phyloP scores from a whole-genome alignment of 2,329 filamentous ascomycete species.

The Didymella glomerata region DNA sequence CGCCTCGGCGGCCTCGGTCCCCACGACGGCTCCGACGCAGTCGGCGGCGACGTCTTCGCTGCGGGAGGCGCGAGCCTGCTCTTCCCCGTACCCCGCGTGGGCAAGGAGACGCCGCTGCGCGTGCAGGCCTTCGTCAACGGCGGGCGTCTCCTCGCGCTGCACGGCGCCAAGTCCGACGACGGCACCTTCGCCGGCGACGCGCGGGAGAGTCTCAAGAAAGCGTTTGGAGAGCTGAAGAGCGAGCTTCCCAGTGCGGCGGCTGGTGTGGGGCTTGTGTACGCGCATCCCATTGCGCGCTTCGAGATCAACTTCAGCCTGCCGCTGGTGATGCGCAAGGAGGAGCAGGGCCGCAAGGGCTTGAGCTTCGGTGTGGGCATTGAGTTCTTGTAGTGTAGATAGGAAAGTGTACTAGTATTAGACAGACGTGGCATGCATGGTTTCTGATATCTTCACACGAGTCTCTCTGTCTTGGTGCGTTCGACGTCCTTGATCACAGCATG shows the following conservation, averaged over 20 bases:
- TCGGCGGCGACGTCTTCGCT: constrained; percentile 91
- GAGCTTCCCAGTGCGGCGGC: constrained; percentile 86
- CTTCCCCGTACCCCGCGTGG: constrained; percentile 81
- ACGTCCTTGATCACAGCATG: too few relatives aligned
- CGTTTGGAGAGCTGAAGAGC: constrained; percentile 68
- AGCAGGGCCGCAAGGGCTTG: constrained; percentile 88
- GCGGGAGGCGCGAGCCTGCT: constrained; percentile 88
- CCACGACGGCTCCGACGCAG: constrained; percentile 82
- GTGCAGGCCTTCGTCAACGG: constrained; percentile 92
- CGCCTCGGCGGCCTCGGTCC: constrained; percentile 88
- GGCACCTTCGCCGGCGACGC: constrained; percentile 55
- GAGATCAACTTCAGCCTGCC: constrained; percentile 96
- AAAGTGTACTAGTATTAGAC: constrained; percentile 23
- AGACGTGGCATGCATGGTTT: constrained; percentile 6
- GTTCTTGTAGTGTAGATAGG: constrained; percentile 72
- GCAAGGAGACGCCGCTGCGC: constrained; percentile 82
- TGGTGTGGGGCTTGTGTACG: constrained; percentile 91
- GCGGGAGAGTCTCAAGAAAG: constrained; percentile 47
- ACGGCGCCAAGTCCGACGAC: constrained; percentile 55
- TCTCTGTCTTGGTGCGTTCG: too few relatives aligned
- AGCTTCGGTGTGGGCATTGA: constrained; percentile 97
- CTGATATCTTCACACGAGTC: too few relatives aligned
- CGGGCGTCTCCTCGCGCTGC: constrained; percentile 81
- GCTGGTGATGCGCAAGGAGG: constrained; percentile 79
- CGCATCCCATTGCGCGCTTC: constrained; percentile 90